Percentiles rank a stretch among this genome's conserved stretches.
These are phyloP conservation scores for Emmonsiellopsis sp. DNA, from an alignment of 2,329 filamentous ascomycete genomes.

Conservation along the genomic window DNA sequence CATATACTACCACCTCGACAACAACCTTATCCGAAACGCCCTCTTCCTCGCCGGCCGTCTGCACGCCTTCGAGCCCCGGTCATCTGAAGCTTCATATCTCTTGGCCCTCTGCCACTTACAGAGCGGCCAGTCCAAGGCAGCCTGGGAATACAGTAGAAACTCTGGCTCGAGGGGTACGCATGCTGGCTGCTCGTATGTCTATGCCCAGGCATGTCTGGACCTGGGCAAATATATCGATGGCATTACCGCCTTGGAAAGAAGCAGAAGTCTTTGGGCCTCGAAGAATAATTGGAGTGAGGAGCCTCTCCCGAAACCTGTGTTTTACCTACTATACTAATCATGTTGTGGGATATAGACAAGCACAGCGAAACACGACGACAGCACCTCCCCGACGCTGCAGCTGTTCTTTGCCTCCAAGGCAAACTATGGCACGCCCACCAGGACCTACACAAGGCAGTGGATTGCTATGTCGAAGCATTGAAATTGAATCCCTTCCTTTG, in stretches of 20 bases:
- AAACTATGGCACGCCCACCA: conserved; percentile 77
- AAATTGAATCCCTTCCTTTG: conserved; percentile 94
- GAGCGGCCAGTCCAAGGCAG: conserved; percentile 72
- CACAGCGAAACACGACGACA: conserved; percentile 69
- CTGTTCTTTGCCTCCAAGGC: conserved; percentile 73
- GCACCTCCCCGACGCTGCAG: conserved; percentile 71
- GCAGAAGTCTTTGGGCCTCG: conserved; percentile 63
- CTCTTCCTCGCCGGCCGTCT: conserved; percentile 88
- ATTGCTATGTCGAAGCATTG: conserved; percentile 79
- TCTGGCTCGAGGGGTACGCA: conserved; percentile 63
- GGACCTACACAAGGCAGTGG: conserved; percentile 72
- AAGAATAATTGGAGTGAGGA: conserved; percentile 68
- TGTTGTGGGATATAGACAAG: conserved; percentile 38
- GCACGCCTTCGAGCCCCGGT: conserved; percentile 71
- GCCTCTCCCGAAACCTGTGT: not conserved
- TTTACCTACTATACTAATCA: not conserved
- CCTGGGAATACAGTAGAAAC: conserved; percentile 71
- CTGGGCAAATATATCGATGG: conserved; percentile 75
- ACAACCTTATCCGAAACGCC: conserved; percentile 78
- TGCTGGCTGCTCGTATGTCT: conserved; percentile 81
- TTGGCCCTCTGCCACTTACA: conserved; percentile 77
- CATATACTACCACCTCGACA: conserved; percentile 73
- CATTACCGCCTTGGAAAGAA: conserved; percentile 73
- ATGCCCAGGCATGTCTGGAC: conserved; percentile 77
- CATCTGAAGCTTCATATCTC: conserved; percentile 71